Evolutionary conservation across 108 stramenopile genomes (phyloP), one percentile per base, ranked within the genome.

Genomic region (Heterococcus sp.): DNA sequence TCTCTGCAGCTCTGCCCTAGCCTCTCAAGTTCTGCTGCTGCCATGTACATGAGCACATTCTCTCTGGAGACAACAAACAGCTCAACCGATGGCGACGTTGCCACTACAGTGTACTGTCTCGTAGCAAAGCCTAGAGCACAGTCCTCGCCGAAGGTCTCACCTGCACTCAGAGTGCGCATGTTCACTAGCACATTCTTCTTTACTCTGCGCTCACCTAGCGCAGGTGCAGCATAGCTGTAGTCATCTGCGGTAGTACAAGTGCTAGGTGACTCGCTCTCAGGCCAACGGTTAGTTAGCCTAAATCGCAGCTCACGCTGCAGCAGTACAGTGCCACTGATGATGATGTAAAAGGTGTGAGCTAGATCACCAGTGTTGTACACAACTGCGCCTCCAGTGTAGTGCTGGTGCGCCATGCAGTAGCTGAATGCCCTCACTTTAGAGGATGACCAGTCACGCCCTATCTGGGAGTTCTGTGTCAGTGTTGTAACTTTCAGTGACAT

Each of bases 401-500:
- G 66, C 31, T 76, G 75, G 38, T 76, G 64, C 68, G 75, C 75
- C 75, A 76, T 76, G 68, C 75, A 76, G 30, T 69, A 76, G 34
- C 68, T 38, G 32, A 76, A 76, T 27, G 75, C 75, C 21, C 75
- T 33, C 3, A 76, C 69, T n/a, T 76, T 76, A 2, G 63, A 65
- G 14, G 2, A 37, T 3, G 75, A 69, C 75, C 75, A 76, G 38
- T 69, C 68, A 1, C 26, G 33, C 21, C 69, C 75, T 27, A 76
- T 34, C 29, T 32, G 3, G 32, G 39, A 76, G 38, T 66, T 34
- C 39, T 21, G 33, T 14, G 66, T 39, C 2, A 76, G 75, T 26
- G 69, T 39, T 38, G 68, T 65, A 34, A 76, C 69, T 69, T 76
- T 76, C 29, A 63, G 36, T 40, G 66, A 38, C 75, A 76, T 76